Conservation (phyloP, 2,329 filamentous ascomycete species). For the Cryphonectria parasitica region DNA sequence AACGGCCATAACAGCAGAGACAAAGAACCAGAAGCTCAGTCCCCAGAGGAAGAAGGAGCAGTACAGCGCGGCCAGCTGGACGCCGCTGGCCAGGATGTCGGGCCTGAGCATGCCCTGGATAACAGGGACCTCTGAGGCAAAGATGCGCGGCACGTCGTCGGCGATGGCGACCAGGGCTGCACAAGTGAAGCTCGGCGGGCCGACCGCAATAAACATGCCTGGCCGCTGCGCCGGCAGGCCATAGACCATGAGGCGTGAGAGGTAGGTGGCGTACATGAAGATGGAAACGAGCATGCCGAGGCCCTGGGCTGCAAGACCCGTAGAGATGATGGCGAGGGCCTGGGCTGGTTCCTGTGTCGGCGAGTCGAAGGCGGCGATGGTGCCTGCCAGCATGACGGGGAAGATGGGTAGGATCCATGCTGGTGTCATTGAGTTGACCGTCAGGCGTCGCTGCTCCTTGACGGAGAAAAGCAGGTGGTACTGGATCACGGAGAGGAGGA, state of each 20-base stretch:
- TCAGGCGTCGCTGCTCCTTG: conserved; percentile 48
- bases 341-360: conserved; percentile 50
- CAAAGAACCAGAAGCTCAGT: conserved; percentile 62
- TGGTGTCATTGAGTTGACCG: conserved; percentile 58
- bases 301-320: conserved; percentile 63
- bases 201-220: conserved; percentile 68
- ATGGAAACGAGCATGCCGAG: conserved; percentile 62
- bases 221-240: conserved; percentile 61
- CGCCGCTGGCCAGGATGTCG: conserved; percentile 30
- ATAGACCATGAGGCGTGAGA: conserved; percentile 60
- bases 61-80: conserved; percentile 40
- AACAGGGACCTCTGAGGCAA: conserved; percentile 42
- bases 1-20: conserved; percentile 50
- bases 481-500: conserved; percentile 57
- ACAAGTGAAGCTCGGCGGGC: conserved; percentile 55
- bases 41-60: conserved; percentile 66
- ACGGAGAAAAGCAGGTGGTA: conserved; percentile 62
- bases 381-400: conserved; percentile 66
- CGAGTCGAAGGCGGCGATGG: conserved; percentile 58
- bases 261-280: conserved; percentile 64
- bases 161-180: conserved; percentile 41
- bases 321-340: conserved; percentile 58
- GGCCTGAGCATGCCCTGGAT: conserved; percentile 38
- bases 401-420: conserved; percentile 67
- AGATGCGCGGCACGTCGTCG: conserved; percentile 39